Evolutionary conservation across 805 yeast species (phyloP).

Genomic region (Metschnikowia cubensis): DNA sequence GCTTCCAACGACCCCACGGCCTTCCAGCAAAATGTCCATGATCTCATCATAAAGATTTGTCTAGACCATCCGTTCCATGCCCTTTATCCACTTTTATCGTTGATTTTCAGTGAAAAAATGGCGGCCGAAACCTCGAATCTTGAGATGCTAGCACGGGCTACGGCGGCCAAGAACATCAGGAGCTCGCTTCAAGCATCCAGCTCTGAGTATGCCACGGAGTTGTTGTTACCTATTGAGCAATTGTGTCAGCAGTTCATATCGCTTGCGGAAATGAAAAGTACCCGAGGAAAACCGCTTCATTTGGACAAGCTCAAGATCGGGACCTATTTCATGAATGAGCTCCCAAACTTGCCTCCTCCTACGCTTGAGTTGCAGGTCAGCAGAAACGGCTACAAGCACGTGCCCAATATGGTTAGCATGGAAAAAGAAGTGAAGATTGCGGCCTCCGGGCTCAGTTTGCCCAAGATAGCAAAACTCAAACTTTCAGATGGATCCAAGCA

Average conservation of each 20-base stretch:
- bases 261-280: conserved; percentile 46
- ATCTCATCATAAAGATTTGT: conserved; percentile 46
- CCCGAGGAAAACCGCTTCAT: conserved; percentile 29
- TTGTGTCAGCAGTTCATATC: conserved; percentile 50
- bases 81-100: conserved; percentile 56
- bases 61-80: conserved; percentile 69
- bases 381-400: conserved; percentile 37
- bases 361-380: conserved; percentile 47
- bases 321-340: conserved; percentile 42
- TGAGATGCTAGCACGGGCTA: conserved; percentile 44
- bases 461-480: conserved; percentile 63
- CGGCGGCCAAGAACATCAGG: conserved; percentile 48
- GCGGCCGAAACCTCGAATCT: conserved; percentile 25
- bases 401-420: conserved; percentile 48
- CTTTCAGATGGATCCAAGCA: conserved; percentile 57
- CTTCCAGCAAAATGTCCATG: conserved; percentile 55
- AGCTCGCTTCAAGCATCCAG: conserved; percentile 26
- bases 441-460: conserved; percentile 78
- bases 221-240: conserved; percentile 43
- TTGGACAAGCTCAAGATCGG: conserved; percentile 40
- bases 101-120: conserved; percentile 43
- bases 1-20: conserved; percentile 43
- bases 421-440: conserved; percentile 56
- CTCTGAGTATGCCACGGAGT: conserved; percentile 21
- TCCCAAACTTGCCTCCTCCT: conserved; percentile 66